Percentiles rank a stretch among this genome's conserved stretches.
These are phyloP conservation scores for Amoebophrya sp. DNA, from an alignment of 169 alveolate genomes.

Conservation along the genomic window DNA sequence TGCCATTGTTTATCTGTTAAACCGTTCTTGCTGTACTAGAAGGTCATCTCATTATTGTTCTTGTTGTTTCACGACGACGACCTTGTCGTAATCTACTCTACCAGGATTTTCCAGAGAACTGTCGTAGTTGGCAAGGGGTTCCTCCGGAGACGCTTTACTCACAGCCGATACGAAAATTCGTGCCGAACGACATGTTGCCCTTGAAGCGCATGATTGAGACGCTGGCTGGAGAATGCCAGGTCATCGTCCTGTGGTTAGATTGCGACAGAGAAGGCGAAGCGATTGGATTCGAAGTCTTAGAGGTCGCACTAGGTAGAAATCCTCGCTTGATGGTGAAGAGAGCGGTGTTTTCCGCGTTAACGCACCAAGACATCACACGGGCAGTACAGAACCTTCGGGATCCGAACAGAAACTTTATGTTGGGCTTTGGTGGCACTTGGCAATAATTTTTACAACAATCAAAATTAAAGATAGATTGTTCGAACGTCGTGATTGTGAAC, in stretches of 20 bases:
- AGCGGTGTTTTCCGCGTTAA: slow-evolving; percentile 82
- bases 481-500: too few species aligned
- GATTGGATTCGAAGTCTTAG: slow-evolving; percentile 80
- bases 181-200: background rate
- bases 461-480: too few species aligned
- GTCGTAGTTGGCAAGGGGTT: background rate
- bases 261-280: slow-evolving; percentile 92
- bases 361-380: slow-evolving; percentile 61
- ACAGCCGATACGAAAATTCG: background rate
- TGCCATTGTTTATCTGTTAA: too few species aligned
- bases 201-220: slow-evolving; percentile 25
- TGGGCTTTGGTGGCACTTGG: too few species aligned
- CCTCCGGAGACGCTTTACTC: background rate
- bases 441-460: too few species aligned
- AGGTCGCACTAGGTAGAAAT: slow-evolving; percentile 51
- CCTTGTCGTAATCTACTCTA: too few species aligned
- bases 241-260: slow-evolving; percentile 76
- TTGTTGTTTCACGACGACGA: too few species aligned
- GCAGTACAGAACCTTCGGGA: slow-evolving; percentile 63
- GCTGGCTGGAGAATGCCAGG: background rate
- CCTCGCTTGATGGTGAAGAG: slow-evolving; percentile 57
- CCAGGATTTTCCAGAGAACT: background rate
- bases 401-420: slow-evolving; percentile 68
- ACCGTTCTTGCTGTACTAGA: too few species aligned
- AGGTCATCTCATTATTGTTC: too few species aligned